Percentiles rank a stretch among this genome's conserved stretches.
Conservation (phyloP, 176 grass and related monocot genomes). For the Dendrocalamus sinicus region DNA sequence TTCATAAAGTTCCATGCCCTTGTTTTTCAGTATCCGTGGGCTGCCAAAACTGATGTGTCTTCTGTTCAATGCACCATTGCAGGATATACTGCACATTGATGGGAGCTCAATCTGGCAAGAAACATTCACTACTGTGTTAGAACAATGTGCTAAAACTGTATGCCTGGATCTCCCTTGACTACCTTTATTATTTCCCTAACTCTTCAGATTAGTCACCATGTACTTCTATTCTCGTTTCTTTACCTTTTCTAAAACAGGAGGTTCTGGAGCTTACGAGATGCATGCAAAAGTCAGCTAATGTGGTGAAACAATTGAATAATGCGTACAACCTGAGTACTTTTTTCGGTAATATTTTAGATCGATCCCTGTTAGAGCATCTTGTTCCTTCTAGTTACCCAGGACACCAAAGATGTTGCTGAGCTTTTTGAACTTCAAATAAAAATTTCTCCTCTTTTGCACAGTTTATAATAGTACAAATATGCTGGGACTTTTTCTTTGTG, state of each 20-base stretch:
- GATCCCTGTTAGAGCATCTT: neutral
- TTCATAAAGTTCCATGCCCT: neutral
- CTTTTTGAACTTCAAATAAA: neutral
- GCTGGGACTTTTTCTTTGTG: neutral
- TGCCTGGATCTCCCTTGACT: slow-evolving; percentile 14
- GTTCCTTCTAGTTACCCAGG: neutral
- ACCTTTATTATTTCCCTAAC: neutral
- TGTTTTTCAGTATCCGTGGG: slow-evolving; percentile 11
- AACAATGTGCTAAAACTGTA: slow-evolving; percentile 59
- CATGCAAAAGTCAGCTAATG: slow-evolving; percentile 40
- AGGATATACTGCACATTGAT: slow-evolving; percentile 61
- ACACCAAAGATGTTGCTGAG: neutral
- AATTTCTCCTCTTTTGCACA: neutral
- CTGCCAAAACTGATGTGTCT: neutral
- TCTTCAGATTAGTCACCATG: neutral
- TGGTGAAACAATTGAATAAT: slow-evolving; percentile 49
- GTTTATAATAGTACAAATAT: neutral
- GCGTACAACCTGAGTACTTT: slow-evolving; percentile 47
- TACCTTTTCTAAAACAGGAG: slow-evolving; percentile 49
- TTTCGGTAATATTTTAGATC: slow-evolving; percentile 55
- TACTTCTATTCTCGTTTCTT: neutral
- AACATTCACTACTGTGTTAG: slow-evolving; percentile 54
- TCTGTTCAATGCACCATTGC: slow-evolving; percentile 36
- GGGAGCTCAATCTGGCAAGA: slow-evolving; percentile 55
- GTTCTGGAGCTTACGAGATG: slow-evolving; percentile 48